Evolutionary conservation across 2,329 filamentous ascomycete species (phyloP).

Genomic region (Penicillium palitans): DNA sequence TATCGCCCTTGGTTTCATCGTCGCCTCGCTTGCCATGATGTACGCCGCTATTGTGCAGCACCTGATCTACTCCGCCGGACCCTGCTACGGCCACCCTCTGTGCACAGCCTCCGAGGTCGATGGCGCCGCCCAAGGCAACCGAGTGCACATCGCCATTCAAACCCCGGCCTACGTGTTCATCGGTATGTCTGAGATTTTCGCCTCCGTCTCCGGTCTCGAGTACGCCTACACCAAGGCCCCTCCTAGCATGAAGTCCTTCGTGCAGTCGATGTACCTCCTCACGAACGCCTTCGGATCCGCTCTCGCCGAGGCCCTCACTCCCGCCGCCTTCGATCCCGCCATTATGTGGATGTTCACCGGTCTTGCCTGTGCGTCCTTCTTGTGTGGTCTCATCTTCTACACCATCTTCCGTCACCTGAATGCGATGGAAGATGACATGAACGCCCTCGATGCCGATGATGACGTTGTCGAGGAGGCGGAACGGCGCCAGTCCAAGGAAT

Average conservation of each 20-base stretch:
- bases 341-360: constrained; percentile 67
- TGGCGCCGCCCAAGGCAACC: constrained; percentile 39
- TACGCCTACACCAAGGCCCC: constrained; percentile 75
- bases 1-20: constrained; percentile 69
- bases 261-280: constrained; percentile 58
- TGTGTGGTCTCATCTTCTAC: constrained; percentile 57
- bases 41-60: constrained; percentile 61
- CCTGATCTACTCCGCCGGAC: constrained; percentile 54
- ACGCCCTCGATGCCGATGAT: constrained; percentile 47
- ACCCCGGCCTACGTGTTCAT: constrained; percentile 49
- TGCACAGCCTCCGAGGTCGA: constrained; percentile 37
- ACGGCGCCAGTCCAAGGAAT: constrained; percentile 16
- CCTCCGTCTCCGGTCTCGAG: constrained; percentile 68
- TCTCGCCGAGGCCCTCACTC: constrained; percentile 62
- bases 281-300: constrained; percentile 60
- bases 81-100: constrained; percentile 51
- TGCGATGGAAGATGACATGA: constrained; percentile 52
- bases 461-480: constrained; percentile 20
- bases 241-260: constrained; percentile 65
- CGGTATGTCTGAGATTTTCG: constrained; percentile 57
- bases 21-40: constrained; percentile 63
- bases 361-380: constrained; percentile 52
- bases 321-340: constrained; percentile 62
- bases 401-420: constrained; percentile 52
- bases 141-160: constrained; percentile 48